These are phyloP conservation scores for Chytriomyces confervae DNA, from an alignment of 192 early-diverging fungal genomes.

Conservation along the genomic window DNA sequence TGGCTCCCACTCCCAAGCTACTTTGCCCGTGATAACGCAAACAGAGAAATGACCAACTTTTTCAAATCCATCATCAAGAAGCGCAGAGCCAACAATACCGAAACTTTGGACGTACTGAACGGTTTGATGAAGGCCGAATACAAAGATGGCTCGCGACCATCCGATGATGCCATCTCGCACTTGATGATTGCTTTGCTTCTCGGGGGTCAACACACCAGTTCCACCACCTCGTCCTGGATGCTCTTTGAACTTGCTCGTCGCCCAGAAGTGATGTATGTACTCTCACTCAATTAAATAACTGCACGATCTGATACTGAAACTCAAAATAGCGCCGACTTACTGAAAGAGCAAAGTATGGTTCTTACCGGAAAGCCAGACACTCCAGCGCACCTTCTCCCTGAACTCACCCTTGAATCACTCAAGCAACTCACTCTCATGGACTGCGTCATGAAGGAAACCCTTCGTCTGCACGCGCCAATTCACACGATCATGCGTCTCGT, in stretches of 20 bases:
- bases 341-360: conserved; percentile 72
- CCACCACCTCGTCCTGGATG: conserved; percentile 92
- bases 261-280: conserved; percentile 67
- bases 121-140: conserved; percentile 84
- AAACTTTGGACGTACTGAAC: conserved; percentile 74
- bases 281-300: background rate
- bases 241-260: conserved; percentile 82
- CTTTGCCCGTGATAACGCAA: conserved; percentile 83
- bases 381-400: conserved; percentile 52
- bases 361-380: conserved; percentile 64
- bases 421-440: conserved; percentile 80
- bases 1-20: conserved; percentile 91
- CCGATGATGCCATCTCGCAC: conserved; percentile 86
- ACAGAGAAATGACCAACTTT: conserved; percentile 78
- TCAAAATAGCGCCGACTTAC: conserved; percentile 53
- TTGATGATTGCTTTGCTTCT: conserved; percentile 97
- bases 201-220: conserved; percentile 97
- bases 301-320: background rate
- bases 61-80: conserved; percentile 83
- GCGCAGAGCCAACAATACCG: conserved; percentile 59
- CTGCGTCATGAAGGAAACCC: conserved; percentile 84
- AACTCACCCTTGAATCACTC: conserved; percentile 67
- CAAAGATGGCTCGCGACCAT: conserved; percentile 82
- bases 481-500: conserved; percentile 94
- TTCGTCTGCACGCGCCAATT: conserved; percentile 94